Percentiles rank a stretch among this genome's conserved stretches.
These are phyloP conservation scores for Groenewaldozyma sp. DNA, from an alignment of 1,139 yeast species.

Conservation along the genomic window DNA sequence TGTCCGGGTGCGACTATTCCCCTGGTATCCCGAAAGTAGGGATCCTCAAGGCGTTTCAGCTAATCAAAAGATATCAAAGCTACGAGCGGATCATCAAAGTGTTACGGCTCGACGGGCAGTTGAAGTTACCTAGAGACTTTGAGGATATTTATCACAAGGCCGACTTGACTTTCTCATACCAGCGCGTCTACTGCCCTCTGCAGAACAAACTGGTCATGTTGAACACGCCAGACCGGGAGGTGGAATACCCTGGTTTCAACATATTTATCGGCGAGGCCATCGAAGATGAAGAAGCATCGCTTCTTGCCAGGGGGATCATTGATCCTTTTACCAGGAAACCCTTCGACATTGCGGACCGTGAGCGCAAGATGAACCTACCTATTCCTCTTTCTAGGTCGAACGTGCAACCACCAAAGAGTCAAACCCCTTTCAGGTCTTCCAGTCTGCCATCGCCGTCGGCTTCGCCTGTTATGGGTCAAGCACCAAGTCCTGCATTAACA, in stretches of 20 bases:
- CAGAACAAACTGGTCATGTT: slow-evolving; percentile 43
- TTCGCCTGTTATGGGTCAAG: neutral
- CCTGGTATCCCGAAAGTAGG: slow-evolving; percentile 81
- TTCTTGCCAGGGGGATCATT: slow-evolving; percentile 55
- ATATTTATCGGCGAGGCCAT: slow-evolving; percentile 54
- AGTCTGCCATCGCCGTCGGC: neutral
- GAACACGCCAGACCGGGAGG: slow-evolving; percentile 29
- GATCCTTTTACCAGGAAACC: slow-evolving; percentile 54
- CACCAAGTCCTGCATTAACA: too few relatives aligned
- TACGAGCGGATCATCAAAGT: slow-evolving; percentile 45
- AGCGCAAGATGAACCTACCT: neutral
- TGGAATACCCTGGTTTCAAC: slow-evolving; percentile 35
- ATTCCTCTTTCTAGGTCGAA: neutral
- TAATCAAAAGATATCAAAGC: slow-evolving; percentile 44
- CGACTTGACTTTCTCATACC: slow-evolving; percentile 71
- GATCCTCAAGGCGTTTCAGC: slow-evolving; percentile 59
- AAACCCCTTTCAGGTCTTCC: neutral
- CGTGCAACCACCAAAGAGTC: neutral
- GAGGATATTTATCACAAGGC: slow-evolving; percentile 57
- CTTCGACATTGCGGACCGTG: slow-evolving; percentile 3
- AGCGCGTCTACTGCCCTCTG: slow-evolving; percentile 72
- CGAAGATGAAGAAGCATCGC: slow-evolving; percentile 39
- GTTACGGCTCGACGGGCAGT: slow-evolving; percentile 54
- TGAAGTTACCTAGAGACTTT: slow-evolving; percentile 48
- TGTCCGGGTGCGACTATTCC: slow-evolving; percentile 95